Conservation (phyloP, 148 eudicot genomes). For the Bassia scoparia region DNA sequence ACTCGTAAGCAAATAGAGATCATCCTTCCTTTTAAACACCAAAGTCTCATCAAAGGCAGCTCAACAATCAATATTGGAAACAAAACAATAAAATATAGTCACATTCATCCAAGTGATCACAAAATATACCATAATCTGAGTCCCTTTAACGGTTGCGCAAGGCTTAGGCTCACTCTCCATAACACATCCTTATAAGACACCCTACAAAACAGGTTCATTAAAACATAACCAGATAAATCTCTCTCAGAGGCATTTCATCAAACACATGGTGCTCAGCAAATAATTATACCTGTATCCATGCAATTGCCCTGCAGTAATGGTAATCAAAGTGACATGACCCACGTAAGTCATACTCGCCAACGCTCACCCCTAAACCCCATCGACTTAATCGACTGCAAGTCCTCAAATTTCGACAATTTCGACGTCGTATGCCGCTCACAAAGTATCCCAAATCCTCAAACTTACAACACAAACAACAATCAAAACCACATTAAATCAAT, state of each 20-base stretch:
- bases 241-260: no score
- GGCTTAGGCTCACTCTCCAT: constrained; percentile 93
- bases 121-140: constrained; percentile 72
- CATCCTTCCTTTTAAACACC: background rate
- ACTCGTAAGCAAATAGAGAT: background rate
- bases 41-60: background rate
- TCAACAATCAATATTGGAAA: background rate
- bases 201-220: constrained; percentile 36
- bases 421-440: constrained; percentile 98
- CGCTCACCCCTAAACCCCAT: constrained; percentile 96
- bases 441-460: constrained; percentile 82
- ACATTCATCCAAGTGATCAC: background rate
- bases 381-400: constrained; percentile 79
- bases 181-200: constrained; percentile 71
- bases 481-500: background rate
- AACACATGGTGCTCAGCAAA: constrained; percentile 11
- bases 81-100: background rate
- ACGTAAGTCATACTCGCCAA: constrained; percentile 98
- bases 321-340: constrained; percentile 81
- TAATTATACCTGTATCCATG: constrained; percentile 84
- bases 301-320: constrained; percentile 76
- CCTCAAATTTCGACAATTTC: constrained; percentile 73
- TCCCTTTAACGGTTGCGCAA: constrained; percentile 97
- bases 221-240: background rate
- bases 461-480: constrained; percentile 34